Evolutionary conservation across 2,329 filamentous ascomycete species (phyloP), one percentile per base, ranked within the genome.

Genomic region (Diplocarpon mali): DNA sequence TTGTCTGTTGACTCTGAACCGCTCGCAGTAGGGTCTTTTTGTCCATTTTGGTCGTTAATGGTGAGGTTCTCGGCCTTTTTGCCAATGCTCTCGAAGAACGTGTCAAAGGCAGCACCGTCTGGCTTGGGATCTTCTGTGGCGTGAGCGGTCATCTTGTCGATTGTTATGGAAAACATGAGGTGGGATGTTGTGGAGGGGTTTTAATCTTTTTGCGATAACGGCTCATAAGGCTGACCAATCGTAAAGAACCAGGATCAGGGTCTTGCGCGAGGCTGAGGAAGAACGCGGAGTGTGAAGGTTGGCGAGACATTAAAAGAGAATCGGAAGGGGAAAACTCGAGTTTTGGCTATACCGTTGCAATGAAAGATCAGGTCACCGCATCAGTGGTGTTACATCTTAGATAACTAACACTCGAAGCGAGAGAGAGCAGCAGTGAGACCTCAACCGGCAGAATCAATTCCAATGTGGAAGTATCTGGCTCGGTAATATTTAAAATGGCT

Each of bases 1-100:
- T 14, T 37, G 5, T 32, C 34, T 27, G 40, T 39, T 34, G 45
- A 47, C 35, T 44, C 45, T 13, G 40, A 20, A 29, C 42, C 45
- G 32, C 48, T 53, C 6, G 44, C 60, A 15, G 60, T 62, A 34
- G 50, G 50, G 43, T 54, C 52, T 40, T 62, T 54, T 35, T 55
- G 65, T 48, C 66, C 64, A 40, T 62, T 57, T 43, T 62, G 31
- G 7, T 52, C 53, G 20, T 49, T 58, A 34, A 66, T 59, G 13
- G 65, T 67, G 39, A 78, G 62, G 50, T 71, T 68, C 52, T 73
- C 69, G 48, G 71, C 77, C 65, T 79, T 78, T 56, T 72, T 67
- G 46, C 78, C 78, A 56, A 83, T 78, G 44, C 73, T 67, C 57
- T 78, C 70, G 61, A 82, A 82, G 57, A 78, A 74, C 41, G 77